Base-by-base conservation (phyloP, 192 early-diverging fungal species). In the Jimgerdemannia lactiflua region DNA sequence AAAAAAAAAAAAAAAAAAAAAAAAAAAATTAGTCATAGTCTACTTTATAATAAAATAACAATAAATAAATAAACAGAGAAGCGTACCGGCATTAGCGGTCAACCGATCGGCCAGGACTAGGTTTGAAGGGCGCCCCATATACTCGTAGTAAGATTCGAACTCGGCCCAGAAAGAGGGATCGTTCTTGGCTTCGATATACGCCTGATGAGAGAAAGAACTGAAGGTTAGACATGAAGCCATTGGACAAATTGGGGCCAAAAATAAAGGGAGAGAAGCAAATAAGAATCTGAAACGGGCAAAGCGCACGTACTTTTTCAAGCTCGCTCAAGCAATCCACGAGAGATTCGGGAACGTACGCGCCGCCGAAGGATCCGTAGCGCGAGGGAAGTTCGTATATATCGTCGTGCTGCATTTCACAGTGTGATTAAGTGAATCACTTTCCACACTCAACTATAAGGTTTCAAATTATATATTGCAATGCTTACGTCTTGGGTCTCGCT, bases 311-410 rank as follows among this genome's bases (percentile, higher is more conserved):
- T 2, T 14, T 59, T 80, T 93, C 96, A 70, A 99, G 87, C 86
- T 98, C 94, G 14, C 91, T 87, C 72, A 99, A 82, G 78, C 97
- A 98, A 79, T 96, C 95, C 19, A 98, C 94, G 40, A 99, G 88
- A n/a, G 98, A 93, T 80, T 99, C 98, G 9, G 98, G 95, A 4
- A 98, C 94, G 83, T 99, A 99, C 77, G 95, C 95, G 29, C 98
- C 98, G 77, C 98, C 98, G 82, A 95, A 99, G 49, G 94, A 89
- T 75, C 98, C 98, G 78, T 95, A 99, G 29, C 96, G 92, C 67
- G 91, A 82, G 4, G 90, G 86, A 4, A 97, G 78, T 70, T 86
- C 75, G 69, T 94, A 86, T 59, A 87, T 84, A 39, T 64, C 18
- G 19, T 68, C 67, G 2, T 41, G 67, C 43, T 7, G 67, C 73